These are phyloP conservation scores for Discostella pseudostelligera DNA, from an alignment of 108 stramenopile species.

Conservation along the genomic window DNA sequence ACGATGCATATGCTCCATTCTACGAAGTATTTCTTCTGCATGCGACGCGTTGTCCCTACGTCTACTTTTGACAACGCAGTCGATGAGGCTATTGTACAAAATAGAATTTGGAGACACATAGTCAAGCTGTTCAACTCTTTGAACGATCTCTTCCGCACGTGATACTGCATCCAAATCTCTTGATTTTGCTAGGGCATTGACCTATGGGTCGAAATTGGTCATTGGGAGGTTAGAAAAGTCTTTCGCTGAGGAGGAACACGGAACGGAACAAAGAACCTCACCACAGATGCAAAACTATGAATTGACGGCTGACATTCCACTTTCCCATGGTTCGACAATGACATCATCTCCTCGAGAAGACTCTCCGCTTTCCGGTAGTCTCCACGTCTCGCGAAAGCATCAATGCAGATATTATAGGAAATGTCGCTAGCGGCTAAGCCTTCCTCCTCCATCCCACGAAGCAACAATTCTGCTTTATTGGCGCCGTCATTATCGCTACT, in stretches of 20 bases:
- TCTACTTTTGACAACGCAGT: constrained; percentile 31
- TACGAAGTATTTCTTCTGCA: constrained; percentile 28
- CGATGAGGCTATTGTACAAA: constrained; percentile 39
- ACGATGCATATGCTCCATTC: constrained; percentile 27
- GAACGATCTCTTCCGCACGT: constrained; percentile 38
- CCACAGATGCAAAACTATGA: constrained; percentile 44
- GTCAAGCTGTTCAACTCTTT: constrained; percentile 36
- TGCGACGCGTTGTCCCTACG: constrained; percentile 2
- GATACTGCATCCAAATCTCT: constrained; percentile 29
- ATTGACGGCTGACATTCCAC: constrained; percentile 29
- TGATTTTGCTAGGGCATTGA: constrained; percentile 64
- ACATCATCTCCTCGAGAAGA: constrained; percentile 37
- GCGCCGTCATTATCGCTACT: constrained; percentile 33
- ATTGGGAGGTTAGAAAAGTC: not conserved
- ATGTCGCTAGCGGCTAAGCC: constrained; percentile 13
- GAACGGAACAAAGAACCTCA: constrained; percentile 13
- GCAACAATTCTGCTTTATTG: constrained; percentile 44
- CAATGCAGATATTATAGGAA: constrained; percentile 47
- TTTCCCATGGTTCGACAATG: constrained; percentile 18
- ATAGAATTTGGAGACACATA: constrained; percentile 38
- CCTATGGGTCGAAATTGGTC: constrained; percentile 1
- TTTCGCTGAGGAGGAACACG: not conserved
- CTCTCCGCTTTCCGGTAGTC: constrained; percentile 21
- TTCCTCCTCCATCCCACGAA: constrained; percentile 43
- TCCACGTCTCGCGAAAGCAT: constrained; percentile 41